Base-by-base conservation (phyloP, 1,284 basidiomycete species). In the Retiboletus flavoniger region DNA sequence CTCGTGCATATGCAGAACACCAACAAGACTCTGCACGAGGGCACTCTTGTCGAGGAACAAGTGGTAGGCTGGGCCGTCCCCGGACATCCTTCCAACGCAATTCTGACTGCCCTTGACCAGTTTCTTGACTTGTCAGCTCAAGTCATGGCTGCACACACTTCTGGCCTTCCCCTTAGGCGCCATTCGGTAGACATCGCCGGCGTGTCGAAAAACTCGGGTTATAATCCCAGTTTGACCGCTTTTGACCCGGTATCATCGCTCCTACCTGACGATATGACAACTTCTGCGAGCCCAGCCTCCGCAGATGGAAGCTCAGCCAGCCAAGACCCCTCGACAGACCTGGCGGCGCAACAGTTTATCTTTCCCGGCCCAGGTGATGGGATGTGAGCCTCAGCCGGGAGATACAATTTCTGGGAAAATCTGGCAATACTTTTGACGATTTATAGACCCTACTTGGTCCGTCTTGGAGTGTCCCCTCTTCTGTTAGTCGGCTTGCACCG, bases 1-100 rank as follows among this genome's bases (percentile, higher is more conserved):
- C 75, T 88, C 11, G 81, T 87, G 1, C 83, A 87, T 60, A 85
- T 85, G 80, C 79, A 86, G 58, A 78, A 79, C 42, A 75, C 71
- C 4, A 76, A 78, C 39, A 72, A 75, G 51, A 73, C 77, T 26
- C 72, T 83, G 38, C 78, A 83, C 61, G 61, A 72, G 19, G 72
- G 75, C 54, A 81, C 76, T 4, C 60, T 77, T 3, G 66, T 69
- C 16, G 82, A 84, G 60, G 84, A 87, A 61, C 73, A 79, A 55
- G 73, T 74, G 60, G 85, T 85, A 58, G 52, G 75, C 36, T 16
- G 16, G 3, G 19, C 2, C 7, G 61, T 28, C 14, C 9, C 1
- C 50, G 21, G 13, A 19, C 13, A 13, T 21, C 21, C 10, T 36
- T 32, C 5, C 11, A 16, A 28, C 31, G 3, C 24, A 29, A 24